phyloP scores from a whole-genome alignment of 495 filamentous ascomycete species.

The Umbilicaria muhlenbergii region DNA sequence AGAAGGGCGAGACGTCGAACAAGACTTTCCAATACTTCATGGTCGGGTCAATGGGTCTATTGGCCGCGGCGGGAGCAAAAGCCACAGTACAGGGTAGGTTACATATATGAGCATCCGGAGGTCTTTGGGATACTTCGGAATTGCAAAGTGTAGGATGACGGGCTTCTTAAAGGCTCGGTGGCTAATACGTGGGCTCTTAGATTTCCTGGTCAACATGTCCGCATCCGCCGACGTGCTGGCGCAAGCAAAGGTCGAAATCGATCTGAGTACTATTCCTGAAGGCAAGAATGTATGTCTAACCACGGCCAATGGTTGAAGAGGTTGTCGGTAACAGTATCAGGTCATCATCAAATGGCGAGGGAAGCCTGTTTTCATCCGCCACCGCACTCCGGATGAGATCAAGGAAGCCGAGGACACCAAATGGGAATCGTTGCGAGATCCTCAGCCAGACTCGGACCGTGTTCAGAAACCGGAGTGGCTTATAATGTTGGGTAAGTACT shows the following conservation, averaged over 20 bases:
- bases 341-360: slow-evolving; percentile 99
- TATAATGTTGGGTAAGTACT: slow-evolving; percentile 77
- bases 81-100: slow-evolving; percentile 85
- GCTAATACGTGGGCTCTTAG: slow-evolving; percentile 28
- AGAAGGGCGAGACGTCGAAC: slow-evolving; percentile 46
- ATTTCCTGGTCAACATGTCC: slow-evolving; percentile 99
- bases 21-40: slow-evolving; percentile 94
- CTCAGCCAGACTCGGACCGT: slow-evolving; percentile 77
- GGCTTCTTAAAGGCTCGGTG: neutral
- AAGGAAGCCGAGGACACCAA: slow-evolving; percentile 66
- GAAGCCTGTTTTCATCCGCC: slow-evolving; percentile 99
- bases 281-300: slow-evolving; percentile 83
- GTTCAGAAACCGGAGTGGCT: slow-evolving; percentile 98
- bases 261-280: slow-evolving; percentile 81
- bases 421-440: slow-evolving; percentile 71
- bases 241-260: slow-evolving; percentile 98
- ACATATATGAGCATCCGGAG: slow-evolving; percentile 3
- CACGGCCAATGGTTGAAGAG: neutral
- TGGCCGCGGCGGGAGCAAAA: slow-evolving; percentile 87
- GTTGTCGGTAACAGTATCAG: slow-evolving; percentile 24
- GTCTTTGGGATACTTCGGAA: neutral
- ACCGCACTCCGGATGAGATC: slow-evolving; percentile 83
- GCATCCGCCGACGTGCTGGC: slow-evolving; percentile 97
- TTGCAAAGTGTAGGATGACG: neutral
- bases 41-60: slow-evolving; percentile 85